Percentiles rank a stretch among this genome's conserved stretches.
Conservation (phyloP, 371 early-diverging fungal species). For the Mucor lusitanicus region DNA sequence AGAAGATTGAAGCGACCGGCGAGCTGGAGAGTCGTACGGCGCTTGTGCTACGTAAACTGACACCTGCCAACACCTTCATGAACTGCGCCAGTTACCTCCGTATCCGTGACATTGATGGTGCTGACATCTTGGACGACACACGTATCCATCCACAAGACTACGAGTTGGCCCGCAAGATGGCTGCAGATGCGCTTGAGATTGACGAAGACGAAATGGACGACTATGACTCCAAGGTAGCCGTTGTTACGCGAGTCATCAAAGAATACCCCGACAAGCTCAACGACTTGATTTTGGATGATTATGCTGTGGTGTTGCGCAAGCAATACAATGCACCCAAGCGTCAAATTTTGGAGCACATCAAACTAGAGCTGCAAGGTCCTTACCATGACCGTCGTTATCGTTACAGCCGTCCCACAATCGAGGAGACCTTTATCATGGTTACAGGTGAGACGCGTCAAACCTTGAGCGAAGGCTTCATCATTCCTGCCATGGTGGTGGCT, state of each 20-base stretch:
- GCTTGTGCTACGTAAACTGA: constrained; percentile 68
- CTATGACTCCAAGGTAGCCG: constrained; percentile 52
- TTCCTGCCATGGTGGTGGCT: constrained; percentile 64
- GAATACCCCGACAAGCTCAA: constrained; percentile 80
- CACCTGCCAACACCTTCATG: constrained; percentile 81
- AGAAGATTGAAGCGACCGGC: constrained; percentile 52
- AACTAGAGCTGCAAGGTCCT: constrained; percentile 84
- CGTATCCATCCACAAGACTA: constrained; percentile 97
- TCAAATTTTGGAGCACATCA: constrained; percentile 82
- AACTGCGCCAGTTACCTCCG: constrained; percentile 94
- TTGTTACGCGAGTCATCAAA: constrained; percentile 81
- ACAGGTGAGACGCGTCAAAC: constrained; percentile 83
- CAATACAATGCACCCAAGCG: constrained; percentile 77
- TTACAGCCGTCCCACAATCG: constrained; percentile 63
- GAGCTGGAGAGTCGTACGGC: constrained; percentile 70
- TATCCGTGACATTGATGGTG: constrained; percentile 61
- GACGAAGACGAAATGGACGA: constrained; percentile 85
- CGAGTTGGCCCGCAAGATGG: constrained; percentile 95
- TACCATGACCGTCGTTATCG: constrained; percentile 75
- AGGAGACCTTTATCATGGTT: constrained; percentile 84
- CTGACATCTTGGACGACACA: constrained; percentile 89
- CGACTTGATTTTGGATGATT: constrained; percentile 87
- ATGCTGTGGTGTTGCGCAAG: constrained; percentile 81
- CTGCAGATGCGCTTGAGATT: constrained; percentile 93
- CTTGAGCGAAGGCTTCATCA: constrained; percentile 64